Evolutionary conservation across 805 yeast species (phyloP), one percentile per base, ranked within the genome.

Genomic region (Metschnikowia baotianmanensis): DNA sequence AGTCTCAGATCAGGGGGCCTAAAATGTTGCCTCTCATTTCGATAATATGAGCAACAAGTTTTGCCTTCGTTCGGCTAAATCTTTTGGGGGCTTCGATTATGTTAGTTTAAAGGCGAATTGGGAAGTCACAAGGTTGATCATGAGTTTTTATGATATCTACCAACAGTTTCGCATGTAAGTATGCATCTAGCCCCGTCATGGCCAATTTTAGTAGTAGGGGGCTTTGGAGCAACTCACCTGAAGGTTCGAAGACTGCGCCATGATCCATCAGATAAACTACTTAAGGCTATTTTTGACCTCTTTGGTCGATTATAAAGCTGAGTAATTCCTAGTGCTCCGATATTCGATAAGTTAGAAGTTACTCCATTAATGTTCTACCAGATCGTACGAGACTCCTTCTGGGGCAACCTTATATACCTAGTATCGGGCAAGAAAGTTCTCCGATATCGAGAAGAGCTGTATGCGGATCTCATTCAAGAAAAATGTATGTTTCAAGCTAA

Each of bases 351-450:
- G 12, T 6, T 6, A 6, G 13, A 12, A 12, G 16, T n/a, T 6
- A 15, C 20, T 23, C 7, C 6, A 22, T 4, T 16, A 20, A 38
- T 43, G 43, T 15, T 39, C 10, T 27, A 35, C 35, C 43, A 42
- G 18, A 63, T 63, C 34, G 13, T 65, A 11, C 57, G 63, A 51
- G 65, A 63, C 34, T 54, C 61, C 38, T 63, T 62, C 32, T 50
- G 51, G 47, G 67, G 67, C 4, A 47, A 61, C 31, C 17, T 49
- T 5, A 38, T 51, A 19, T 59, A 62, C 45, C 60, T 51, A 35
- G 31, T 55, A 4, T 59, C 66, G 3, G 51, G 53, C n/a, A 55
- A 53, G 30, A 53, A 43, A 33, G 24, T 43, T 18, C 52, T 53
- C 34, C 32, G 40, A 9, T 56, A 59, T 36, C 37, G 45, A 12